phyloP scores from a whole-genome alignment of 768 basidiomycete genomes.

The Lactarius deliciosus region DNA sequence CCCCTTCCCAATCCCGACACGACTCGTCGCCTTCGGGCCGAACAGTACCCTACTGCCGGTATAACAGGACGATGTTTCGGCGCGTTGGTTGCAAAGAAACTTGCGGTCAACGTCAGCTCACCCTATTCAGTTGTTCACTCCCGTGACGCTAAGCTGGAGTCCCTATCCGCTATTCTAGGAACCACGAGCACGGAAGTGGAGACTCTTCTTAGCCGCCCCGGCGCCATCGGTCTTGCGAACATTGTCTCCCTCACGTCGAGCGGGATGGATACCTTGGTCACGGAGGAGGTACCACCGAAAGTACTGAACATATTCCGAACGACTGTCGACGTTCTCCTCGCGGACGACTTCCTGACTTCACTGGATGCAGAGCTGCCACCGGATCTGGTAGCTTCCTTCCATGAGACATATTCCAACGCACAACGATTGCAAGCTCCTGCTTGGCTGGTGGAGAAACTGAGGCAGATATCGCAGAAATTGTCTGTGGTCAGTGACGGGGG shows the following conservation, averaged over 20 bases:
- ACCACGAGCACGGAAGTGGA: not conserved
- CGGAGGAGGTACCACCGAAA: not conserved
- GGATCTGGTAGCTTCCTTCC: not conserved
- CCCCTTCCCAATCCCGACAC: not conserved
- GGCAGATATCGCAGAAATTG: not conserved
- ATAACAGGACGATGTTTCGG: not conserved
- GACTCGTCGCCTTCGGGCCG: not conserved
- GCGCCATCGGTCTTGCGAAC: not conserved
- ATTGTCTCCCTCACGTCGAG: not conserved
- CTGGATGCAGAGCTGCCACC: not conserved
- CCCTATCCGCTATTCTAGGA: not conserved
- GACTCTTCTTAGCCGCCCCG: not conserved
- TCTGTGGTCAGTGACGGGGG: not conserved
- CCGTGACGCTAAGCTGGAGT: not conserved
- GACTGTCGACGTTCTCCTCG: not conserved
- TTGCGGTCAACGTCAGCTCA: not conserved
- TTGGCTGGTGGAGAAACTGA: not conserved
- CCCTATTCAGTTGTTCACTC: too few species aligned
- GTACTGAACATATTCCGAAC: not conserved
- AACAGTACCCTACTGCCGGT: not conserved
- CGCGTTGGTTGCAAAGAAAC: not conserved
- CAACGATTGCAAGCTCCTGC: not conserved
- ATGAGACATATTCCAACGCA: not conserved
- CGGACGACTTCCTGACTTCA: not conserved
- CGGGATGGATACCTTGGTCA: not conserved